Base-by-base conservation (phyloP, 1,139 yeast species). In the Magnusiomyces fungicola region DNA sequence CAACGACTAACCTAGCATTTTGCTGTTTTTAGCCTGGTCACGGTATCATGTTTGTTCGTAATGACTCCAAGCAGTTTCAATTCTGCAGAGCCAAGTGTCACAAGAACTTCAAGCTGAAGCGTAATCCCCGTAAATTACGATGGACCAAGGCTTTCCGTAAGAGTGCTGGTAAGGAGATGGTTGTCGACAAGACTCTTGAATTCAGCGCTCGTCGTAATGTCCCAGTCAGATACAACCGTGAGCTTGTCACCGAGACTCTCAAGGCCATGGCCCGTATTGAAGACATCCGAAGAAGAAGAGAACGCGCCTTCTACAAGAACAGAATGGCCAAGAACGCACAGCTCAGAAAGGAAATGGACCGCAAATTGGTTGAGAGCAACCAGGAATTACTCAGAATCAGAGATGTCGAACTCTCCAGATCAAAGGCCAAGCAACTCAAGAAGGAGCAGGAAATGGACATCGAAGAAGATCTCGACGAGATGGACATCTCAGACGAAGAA, bases 131-230 rank as follows among this genome's bases (percentile, higher is more conserved):
- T 74, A 92, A 92, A 72, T 82, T 90, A 70, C 84, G 80, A 72
- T 92, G 98, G 98, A 92, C 98, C 53, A 92, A 94, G 71, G 97
- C 98, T 1, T 92, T 94, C 79, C 83, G 99, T 74, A 92, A 92
- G 70, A 96, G 97, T 54, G 97, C 97, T 47, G 99, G 99, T 63
- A 92, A 92, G 69, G 99, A 92, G 69, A 80, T 92, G 76, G 97
- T 95, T 45, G 97, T 92, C 53, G 99, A 92, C 66, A 85, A 96
- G 14, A 90, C 98, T 6, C 78, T 92, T 65, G 87, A 97, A 1
- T 92, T 94, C 69, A 96, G 96, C 53, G 89, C 95, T 56, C 86
- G 97, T 73, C 86, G 98, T 76, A 90, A 94, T 64, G 95, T 92
- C 50, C 99, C 98, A 43, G 97, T 92, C 49, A 81, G 98, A 69